Conservation (phyloP, 805 yeast genomes). For the Yamadazyma laniorum region DNA sequence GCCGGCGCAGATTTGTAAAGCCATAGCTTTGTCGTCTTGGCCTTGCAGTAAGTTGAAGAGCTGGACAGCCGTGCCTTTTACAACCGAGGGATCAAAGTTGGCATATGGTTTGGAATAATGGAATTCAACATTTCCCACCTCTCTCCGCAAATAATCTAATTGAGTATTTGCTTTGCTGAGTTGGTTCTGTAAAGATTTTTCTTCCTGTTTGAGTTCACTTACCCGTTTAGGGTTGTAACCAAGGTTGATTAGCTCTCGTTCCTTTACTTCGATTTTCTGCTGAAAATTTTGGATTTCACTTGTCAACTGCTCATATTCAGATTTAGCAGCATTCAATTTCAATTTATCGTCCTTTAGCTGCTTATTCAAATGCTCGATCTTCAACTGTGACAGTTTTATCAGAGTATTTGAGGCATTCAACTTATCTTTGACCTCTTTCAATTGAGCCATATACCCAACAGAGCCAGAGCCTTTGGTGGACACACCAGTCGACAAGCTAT, state of each 20-base stretch:
- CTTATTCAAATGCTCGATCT: constrained; percentile 52
- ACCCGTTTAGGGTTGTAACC: constrained; percentile 57
- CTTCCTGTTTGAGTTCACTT: constrained; percentile 45
- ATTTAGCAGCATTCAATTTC: constrained; percentile 52
- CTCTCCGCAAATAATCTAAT: constrained; percentile 56
- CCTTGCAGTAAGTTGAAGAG: constrained; percentile 62
- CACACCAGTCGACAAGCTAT: constrained; percentile 85
- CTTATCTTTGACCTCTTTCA: constrained; percentile 58
- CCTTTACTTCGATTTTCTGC: constrained; percentile 35
- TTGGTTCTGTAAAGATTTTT: constrained; percentile 43
- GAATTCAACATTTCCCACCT: constrained; percentile 73
- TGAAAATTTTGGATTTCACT: constrained; percentile 45
- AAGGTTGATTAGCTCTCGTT: constrained; percentile 40
- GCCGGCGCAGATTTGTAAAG: constrained; percentile 93
- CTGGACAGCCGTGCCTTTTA: constrained; percentile 89
- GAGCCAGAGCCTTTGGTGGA: constrained; percentile 74
- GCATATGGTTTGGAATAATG: constrained; percentile 63
- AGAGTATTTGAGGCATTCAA: constrained; percentile 52
- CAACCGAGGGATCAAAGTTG: constrained; percentile 57
- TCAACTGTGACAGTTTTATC: constrained; percentile 59
- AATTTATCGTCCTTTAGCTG: constrained; percentile 50
- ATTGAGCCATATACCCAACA: constrained; percentile 74
- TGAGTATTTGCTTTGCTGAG: constrained; percentile 45
- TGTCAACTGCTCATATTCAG: constrained; percentile 42
- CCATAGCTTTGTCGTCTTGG: constrained; percentile 64